These are phyloP conservation scores for Clitoria ternatea DNA, from an alignment of 306 rosid species.

Conservation along the genomic window DNA sequence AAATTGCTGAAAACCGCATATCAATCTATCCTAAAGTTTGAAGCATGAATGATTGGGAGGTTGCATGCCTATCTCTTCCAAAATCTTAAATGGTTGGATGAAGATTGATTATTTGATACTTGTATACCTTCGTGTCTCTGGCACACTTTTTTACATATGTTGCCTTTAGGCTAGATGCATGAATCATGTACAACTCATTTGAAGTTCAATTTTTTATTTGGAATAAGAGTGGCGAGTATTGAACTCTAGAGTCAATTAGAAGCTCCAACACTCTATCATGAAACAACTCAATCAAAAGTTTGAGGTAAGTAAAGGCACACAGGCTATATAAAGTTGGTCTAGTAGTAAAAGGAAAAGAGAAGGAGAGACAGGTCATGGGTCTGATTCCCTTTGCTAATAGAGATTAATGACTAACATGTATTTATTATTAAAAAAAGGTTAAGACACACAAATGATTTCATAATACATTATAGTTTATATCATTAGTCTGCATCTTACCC, in stretches of 20 bases:
- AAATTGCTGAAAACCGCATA: background rate
- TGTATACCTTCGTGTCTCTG: background rate
- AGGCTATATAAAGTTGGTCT: too few relatives aligned
- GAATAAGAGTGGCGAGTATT: background rate
- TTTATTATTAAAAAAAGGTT: too few relatives aligned
- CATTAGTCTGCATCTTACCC: too few relatives aligned
- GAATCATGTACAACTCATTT: background rate
- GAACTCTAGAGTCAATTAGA: background rate
- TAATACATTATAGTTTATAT: too few relatives aligned
- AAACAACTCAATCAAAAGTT: background rate
- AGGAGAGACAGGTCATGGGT: too few relatives aligned
- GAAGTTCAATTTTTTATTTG: background rate
- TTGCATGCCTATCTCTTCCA: background rate
- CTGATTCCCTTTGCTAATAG: too few relatives aligned
- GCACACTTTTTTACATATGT: background rate
- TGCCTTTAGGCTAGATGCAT: background rate
- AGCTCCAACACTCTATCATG: background rate
- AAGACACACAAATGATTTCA: too few relatives aligned
- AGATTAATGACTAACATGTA: too few relatives aligned
- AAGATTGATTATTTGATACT: background rate
- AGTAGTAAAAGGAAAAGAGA: too few relatives aligned
- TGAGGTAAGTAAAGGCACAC: too few relatives aligned
- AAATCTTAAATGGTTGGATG: background rate
- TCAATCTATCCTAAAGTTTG: background rate
- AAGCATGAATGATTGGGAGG: background rate